Base-by-base conservation (phyloP, 805 yeast genomes). In the Metschnikowia reukaufii region DNA sequence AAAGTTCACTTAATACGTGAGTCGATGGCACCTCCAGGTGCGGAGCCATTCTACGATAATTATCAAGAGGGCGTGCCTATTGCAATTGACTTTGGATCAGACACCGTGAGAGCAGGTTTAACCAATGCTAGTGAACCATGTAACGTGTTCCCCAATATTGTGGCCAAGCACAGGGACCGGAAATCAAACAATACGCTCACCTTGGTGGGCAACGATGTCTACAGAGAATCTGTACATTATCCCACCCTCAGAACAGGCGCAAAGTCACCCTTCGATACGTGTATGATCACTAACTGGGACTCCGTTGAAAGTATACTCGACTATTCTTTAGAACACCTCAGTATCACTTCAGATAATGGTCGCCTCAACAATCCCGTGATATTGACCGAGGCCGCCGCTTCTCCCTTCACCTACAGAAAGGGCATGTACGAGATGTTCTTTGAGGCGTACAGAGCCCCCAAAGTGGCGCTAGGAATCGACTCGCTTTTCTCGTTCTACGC, bases 271-370 rank as follows among this genome's bases (percentile, higher is more conserved):
- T 92, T 79, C 61, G 99, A 94, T 64, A 96, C 96, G 0, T 79
- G 88, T 4, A 70, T 89, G 55, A 73, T 94, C 30, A 84, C 95
- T 20, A 95, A 91, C 63, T 95, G 98, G 98, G 98, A 94, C 47
- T 79, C 84, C 48, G 77, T 85, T 2, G 99, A 94, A 62, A 78
- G 76, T 48, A 78, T 92, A 43, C 62, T 94, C 41, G 98, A 92
- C 65, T 94, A 90, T 61, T 73, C 90, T 0, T 85, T 94, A 61
- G 78, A 81, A 50, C 95, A 88, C 63, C 60, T 92, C 39, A 86
- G 92, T 3, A 94, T 89, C 2, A 49, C 65, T 1, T 60, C 71
- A 42, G 44, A 57, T 33, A 65, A 62, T 50, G 79, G 80, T 1
- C 62, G 72, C 2, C 81, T 91, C 4, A 79, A 84, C 38, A 89